These are phyloP conservation scores for Amyloporia xantha DNA, from an alignment of 768 basidiomycete species.

Conservation along the genomic window DNA sequence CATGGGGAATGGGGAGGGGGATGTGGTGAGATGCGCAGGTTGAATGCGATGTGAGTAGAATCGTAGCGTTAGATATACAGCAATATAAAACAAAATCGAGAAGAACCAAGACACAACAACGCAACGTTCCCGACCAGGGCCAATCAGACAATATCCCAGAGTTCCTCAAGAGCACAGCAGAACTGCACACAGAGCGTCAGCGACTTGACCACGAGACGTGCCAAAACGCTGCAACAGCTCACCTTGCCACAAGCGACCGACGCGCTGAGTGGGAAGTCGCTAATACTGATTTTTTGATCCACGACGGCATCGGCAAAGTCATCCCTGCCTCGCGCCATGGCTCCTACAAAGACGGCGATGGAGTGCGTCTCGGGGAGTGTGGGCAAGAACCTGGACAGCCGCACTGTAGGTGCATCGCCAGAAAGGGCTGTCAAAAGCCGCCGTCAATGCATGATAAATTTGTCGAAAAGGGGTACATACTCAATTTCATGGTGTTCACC, in stretches of 20 bases:
- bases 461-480: conserved; percentile 40
- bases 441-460: conserved; percentile 3
- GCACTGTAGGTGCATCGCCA: conserved; percentile 78
- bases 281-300: conserved; percentile 95
- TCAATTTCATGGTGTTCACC: conserved; percentile 91
- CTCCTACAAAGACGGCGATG: conserved; percentile 93
- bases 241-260: conserved; percentile 98
- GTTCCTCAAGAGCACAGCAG: conserved; percentile 87
- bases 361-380: conserved; percentile 84
- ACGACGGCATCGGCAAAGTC: conserved; percentile 95
- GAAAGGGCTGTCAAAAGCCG: conserved; percentile 59
- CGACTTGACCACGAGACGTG: background rate
- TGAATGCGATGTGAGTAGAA: conserved; percentile 12
- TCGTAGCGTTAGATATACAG: conserved; percentile 2
- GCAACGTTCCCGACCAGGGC: background rate
- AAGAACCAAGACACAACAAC: background rate
- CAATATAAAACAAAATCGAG: background rate
- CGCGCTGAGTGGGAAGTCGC: conserved; percentile 88
- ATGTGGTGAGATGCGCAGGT: conserved; percentile 25
- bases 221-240: conserved; percentile 20
- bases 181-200: conserved; percentile 43
- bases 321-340: conserved; percentile 95
- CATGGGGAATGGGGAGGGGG: background rate
- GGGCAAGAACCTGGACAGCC: conserved; percentile 78
- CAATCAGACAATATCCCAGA: conserved; percentile 83